Conservation (phyloP, 176 grass and related monocot species). For the Avena eriantha region DNA sequence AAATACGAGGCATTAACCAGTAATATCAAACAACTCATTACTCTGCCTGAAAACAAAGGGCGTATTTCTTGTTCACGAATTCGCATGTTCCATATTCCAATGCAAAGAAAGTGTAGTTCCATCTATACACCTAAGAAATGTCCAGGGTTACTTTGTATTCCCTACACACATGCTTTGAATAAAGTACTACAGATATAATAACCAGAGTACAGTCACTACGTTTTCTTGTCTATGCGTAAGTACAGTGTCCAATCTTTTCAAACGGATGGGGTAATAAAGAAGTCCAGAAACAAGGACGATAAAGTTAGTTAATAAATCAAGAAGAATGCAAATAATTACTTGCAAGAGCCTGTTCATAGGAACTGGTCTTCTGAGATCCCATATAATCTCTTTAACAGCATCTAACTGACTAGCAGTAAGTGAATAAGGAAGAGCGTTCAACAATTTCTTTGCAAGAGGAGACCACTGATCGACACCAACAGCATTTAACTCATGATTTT, state of each 20-base stretch:
- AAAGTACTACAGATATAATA: not conserved
- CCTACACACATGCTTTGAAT: conserved; percentile 6
- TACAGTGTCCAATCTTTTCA: conserved; percentile 16
- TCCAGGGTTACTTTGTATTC: conserved; percentile 5
- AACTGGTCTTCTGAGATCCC: conserved; percentile 90
- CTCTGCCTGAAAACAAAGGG: conserved; percentile 21
- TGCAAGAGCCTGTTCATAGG: conserved; percentile 98
- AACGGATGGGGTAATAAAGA: not conserved
- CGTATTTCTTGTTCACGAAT: conserved; percentile 1
- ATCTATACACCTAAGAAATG: conserved; percentile 21
- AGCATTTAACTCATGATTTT: conserved; percentile 75
- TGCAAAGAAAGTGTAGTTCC: conserved; percentile 4
- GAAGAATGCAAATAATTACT: conserved; percentile 57
- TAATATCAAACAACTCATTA: conserved; percentile 36
- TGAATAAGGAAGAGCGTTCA: conserved; percentile 79
- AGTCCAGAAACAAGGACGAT: conserved; percentile 36
- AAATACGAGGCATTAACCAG: conserved; percentile 13
- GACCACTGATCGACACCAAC: conserved; percentile 65
- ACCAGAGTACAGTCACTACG: too few species aligned
- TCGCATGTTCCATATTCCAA: not conserved
- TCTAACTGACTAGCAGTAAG: conserved; percentile 85
- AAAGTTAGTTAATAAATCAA: conserved; percentile 33
- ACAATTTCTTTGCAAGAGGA: conserved; percentile 67
- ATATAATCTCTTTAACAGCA: conserved; percentile 98
- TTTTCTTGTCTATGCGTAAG: conserved; percentile 16